Percentiles rank a stretch among this genome's conserved stretches.
These are phyloP conservation scores for Zymoseptoria crescenta DNA, from an alignment of 2,329 filamentous ascomycete species.

Conservation along the genomic window DNA sequence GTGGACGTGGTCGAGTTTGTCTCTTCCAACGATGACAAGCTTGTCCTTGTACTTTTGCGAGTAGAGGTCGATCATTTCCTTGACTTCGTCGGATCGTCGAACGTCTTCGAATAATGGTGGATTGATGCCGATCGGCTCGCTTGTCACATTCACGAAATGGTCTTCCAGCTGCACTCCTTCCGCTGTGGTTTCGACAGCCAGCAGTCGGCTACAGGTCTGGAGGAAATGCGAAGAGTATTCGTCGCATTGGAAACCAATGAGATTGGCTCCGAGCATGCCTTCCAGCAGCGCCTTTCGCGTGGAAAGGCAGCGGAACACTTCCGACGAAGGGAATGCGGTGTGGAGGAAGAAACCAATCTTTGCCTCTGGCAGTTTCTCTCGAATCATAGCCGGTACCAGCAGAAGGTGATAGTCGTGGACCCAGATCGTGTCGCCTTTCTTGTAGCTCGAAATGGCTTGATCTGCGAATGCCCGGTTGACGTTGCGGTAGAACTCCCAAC, in stretches of 20 bases:
- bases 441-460: constrained; percentile 84
- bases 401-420: constrained; percentile 92
- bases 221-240: constrained; percentile 93
- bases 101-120: constrained; percentile 58
- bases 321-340: constrained; percentile 89
- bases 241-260: constrained; percentile 87
- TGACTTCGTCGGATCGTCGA: constrained; percentile 59
- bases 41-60: constrained; percentile 80
- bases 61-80: constrained; percentile 71
- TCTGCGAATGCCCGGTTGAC: constrained; percentile 92
- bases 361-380: constrained; percentile 81
- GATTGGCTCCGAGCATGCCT: constrained; percentile 85
- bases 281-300: constrained; percentile 80
- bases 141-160: constrained; percentile 82
- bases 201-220: constrained; percentile 85
- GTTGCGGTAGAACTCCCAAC: constrained; percentile 73
- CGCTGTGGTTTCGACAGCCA: constrained; percentile 81
- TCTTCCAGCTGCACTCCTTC: constrained; percentile 87
- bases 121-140: constrained; percentile 84
- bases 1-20: constrained; percentile 88
- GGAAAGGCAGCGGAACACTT: constrained; percentile 87
- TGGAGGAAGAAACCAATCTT: constrained; percentile 96
- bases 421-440: constrained; percentile 88
- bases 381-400: constrained; percentile 80
- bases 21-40: constrained; percentile 81